Evolutionary conservation across 1,139 yeast species (phyloP), one percentile per base, ranked within the genome.

Genomic region (Keqinozyma sinolaborantium): DNA sequence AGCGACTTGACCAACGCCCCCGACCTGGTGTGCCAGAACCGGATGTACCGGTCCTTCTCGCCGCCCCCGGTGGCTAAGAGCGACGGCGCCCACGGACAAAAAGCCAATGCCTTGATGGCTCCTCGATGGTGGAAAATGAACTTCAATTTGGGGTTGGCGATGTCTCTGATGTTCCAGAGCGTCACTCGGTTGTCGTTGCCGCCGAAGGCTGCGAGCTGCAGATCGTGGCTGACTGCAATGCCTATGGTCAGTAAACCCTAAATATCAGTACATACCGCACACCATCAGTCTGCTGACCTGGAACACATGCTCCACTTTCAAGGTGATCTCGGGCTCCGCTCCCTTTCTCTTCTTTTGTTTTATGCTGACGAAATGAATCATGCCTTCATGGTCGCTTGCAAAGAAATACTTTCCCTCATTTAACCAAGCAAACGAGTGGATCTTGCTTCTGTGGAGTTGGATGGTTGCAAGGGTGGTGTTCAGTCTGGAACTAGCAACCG

Each of bases 11-110:
- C 56, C 27, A 84, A 53, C 0, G 92, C 80, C 0, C 95, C 96
- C 0, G 92, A 69, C 3, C 61, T 60, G 0, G 92, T 72, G 54
- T 90, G 95, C 95, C 96, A 88, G 50, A 87, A 85, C 32, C 87
- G 63, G 13, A 80, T 64, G 15, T 65, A 66, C 25, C 72, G 45
- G 42, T 69, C 75, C 32, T 51, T 58, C 12, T 56, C 53, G 3
- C 75, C 74, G 1, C 69, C 73, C 1, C 74, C 75, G 0, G 73
- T 67, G 3, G 67, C 73, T 21, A 69, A 39, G 8, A 69, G 45
- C 3, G 61, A 51, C 7, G 48, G 47, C 0, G 70, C 48, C 74
- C 74, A 68, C 0, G 75, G 74, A 41, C 73, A 67, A 39, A 55
- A 69, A n/a, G 61, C 58, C 5, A 69, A 37, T 0, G 73, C 74